These are phyloP conservation scores for Boletellus sp. DNA, from an alignment of 768 basidiomycete species.

Conservation along the genomic window DNA sequence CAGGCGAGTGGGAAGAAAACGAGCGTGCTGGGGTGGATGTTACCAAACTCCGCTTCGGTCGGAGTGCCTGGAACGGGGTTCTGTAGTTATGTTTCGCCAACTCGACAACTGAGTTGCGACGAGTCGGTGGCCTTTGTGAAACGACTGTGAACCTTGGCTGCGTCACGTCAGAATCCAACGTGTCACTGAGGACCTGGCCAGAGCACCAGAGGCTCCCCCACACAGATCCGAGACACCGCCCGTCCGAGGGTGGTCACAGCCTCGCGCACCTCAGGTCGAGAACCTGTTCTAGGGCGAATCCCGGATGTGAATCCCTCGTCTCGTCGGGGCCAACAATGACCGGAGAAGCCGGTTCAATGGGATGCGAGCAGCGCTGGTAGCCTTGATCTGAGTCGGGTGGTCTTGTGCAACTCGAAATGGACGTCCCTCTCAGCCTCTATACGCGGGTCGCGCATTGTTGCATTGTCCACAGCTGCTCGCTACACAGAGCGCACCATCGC, in stretches of 20 bases:
- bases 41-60: background rate
- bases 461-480: background rate
- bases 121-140: background rate
- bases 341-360: constrained; percentile 3
- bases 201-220: background rate
- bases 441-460: background rate
- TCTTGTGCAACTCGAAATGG: constrained; percentile 11
- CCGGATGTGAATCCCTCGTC: constrained; percentile 16
- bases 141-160: background rate
- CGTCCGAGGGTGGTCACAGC: background rate
- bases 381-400: constrained; percentile 3
- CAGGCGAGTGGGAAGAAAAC: background rate
- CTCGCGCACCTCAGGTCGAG: constrained; percentile 1
- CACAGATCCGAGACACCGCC: constrained; percentile 12
- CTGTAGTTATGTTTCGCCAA: constrained; percentile 2
- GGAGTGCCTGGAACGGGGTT: too few relatives aligned
- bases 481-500: background rate
- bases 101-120: background rate
- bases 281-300: constrained; percentile 14
- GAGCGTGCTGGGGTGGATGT: constrained; percentile 1
- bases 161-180: constrained; percentile 7
- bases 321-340: constrained; percentile 6
- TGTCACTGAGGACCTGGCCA: background rate
- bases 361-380: too few relatives aligned
- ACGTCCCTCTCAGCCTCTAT: background rate